Conservation (phyloP, 75 land plant genomes). For the Isoetes taiwanensis region DNA sequence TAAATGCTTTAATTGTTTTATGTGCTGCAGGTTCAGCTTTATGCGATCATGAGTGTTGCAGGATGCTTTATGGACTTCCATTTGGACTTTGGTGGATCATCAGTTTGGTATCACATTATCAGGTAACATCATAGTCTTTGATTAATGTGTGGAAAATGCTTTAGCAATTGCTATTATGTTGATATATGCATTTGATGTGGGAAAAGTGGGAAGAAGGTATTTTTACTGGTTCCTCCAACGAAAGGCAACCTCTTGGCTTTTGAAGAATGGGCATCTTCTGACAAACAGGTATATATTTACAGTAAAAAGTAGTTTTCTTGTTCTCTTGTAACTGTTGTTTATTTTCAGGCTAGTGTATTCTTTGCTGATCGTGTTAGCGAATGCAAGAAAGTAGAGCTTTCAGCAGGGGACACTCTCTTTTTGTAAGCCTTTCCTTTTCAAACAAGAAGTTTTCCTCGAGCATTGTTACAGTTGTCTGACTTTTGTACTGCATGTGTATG, state of each 20-base stretch:
- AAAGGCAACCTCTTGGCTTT: slow-evolving; percentile 23
- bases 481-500: not conserved
- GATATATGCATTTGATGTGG: slow-evolving; percentile 5
- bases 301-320: not conserved
- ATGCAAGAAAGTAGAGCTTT: slow-evolving; percentile 24
- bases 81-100: slow-evolving; percentile 34
- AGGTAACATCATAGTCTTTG: slow-evolving; percentile 12
- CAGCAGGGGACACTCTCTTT: slow-evolving; percentile 25
- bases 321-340: not conserved
- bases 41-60: slow-evolving; percentile 30
- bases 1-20: slow-evolving; percentile 7
- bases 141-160: not conserved
- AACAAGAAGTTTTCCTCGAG: not conserved
- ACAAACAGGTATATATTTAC: slow-evolving; percentile 17
- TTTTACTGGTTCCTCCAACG: slow-evolving; percentile 27
- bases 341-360: slow-evolving; percentile 22
- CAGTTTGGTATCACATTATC: slow-evolving; percentile 30
- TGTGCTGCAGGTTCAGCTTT: slow-evolving; percentile 21
- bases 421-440: slow-evolving; percentile 12
- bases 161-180: not conserved
- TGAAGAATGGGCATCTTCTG: slow-evolving; percentile 32
- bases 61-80: slow-evolving; percentile 30
- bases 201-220: slow-evolving; percentile 19
- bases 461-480: not conserved
- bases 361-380: slow-evolving; percentile 24